Evolutionary conservation across 1,139 yeast species (phyloP).

Genomic region (Debaryomycetaceae sp.): DNA sequence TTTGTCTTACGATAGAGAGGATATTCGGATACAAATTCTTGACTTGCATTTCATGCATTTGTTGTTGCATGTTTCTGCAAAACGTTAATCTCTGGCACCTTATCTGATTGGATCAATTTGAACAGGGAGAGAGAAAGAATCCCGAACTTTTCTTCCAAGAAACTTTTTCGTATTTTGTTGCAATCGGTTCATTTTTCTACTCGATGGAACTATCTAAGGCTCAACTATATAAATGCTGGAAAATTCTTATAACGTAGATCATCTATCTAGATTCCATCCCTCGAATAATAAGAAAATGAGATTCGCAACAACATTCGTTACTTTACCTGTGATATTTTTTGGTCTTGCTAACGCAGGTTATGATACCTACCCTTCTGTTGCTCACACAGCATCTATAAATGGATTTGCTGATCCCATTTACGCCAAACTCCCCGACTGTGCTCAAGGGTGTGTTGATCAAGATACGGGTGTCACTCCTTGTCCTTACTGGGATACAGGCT

Average conservation of each 20-base stretch:
- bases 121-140: no score
- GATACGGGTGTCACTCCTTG: conserved; percentile 40
- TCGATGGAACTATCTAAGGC: neutral
- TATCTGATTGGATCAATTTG: neutral
- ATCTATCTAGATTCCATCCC: neutral
- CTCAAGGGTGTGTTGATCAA: conserved; percentile 37
- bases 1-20: neutral
- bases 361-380: conserved; percentile 45
- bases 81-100: no score
- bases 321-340: neutral
- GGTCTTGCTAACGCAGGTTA: conserved; percentile 13
- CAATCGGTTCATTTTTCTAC: neutral
- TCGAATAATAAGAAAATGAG: neutral
- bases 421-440: conserved; percentile 40
- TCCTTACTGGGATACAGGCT: conserved; percentile 56
- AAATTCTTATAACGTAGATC: neutral
- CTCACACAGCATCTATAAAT: conserved; percentile 48
- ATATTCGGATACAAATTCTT: neutral
- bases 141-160: no score
- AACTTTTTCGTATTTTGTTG: no score
- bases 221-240: neutral
- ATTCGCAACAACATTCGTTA: neutral
- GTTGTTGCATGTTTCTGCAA: no score
- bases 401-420: conserved; percentile 53
- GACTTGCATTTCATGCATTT: neutral